A percentile compares a stretch with the other conserved stretches of the same genome.
phyloP scores from a whole-genome alignment of 371 early-diverging fungal species.

The Chytridiales sp. region DNA sequence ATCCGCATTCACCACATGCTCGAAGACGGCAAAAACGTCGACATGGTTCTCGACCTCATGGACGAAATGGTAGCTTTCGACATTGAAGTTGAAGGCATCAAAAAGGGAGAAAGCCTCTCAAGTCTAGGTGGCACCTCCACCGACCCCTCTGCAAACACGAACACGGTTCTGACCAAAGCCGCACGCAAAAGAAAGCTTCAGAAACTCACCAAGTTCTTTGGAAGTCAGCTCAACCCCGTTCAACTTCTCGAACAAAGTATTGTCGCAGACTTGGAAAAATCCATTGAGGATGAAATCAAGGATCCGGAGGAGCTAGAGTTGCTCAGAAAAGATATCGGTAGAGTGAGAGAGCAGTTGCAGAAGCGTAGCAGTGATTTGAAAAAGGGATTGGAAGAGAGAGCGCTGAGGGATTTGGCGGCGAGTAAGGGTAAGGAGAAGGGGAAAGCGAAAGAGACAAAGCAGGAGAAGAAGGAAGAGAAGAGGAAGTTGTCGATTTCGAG shows the following conservation, averaged over 20 bases:
- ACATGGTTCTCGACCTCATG: constrained; percentile 7
- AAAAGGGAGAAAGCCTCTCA: too few relatives aligned
- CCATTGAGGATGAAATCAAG: not conserved
- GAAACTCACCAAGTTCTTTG: constrained; percentile 11
- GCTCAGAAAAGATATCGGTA: not conserved
- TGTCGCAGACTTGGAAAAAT: constrained; percentile 14
- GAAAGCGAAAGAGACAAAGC: too few relatives aligned
- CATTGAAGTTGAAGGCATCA: not conserved
- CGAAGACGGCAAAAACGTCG: not conserved
- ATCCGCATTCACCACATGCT: not conserved
- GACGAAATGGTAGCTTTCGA: constrained; percentile 8
- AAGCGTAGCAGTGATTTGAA: not conserved
- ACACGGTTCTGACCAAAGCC: not conserved
- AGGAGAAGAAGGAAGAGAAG: too few relatives aligned
- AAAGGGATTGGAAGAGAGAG: constrained; percentile 9
- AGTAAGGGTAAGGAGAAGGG: too few relatives aligned
- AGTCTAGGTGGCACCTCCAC: not conserved
- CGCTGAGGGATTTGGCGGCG: constrained; percentile 4
- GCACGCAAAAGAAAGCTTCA: constrained; percentile 6
- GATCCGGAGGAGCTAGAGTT: not conserved
- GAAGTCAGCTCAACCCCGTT: constrained; percentile 9
- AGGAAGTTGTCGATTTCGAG: too few relatives aligned
- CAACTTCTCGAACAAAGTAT: constrained; percentile 21
- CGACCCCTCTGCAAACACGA: not conserved
- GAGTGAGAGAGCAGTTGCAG: not conserved